A percentile compares a stretch with the other conserved stretches of the same genome.
phyloP scores from a whole-genome alignment of 495 filamentous ascomycete species.

The Barbatosphaeria neglecta region DNA sequence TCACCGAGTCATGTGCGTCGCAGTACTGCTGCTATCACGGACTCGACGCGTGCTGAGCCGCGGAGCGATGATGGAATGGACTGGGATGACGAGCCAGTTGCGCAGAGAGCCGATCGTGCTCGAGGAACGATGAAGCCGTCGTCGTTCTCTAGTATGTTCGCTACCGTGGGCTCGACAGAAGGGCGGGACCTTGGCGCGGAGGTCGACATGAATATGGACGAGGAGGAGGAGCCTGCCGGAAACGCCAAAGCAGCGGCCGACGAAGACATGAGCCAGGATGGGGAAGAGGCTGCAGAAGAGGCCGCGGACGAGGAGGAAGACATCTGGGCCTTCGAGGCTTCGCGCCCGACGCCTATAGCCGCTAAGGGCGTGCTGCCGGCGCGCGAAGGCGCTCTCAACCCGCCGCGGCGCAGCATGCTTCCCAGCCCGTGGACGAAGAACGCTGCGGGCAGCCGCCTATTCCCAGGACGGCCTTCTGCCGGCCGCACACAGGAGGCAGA shows the following conservation, averaged over 20 bases:
- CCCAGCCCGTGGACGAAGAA: constrained; percentile 34
- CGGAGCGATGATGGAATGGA: constrained; percentile 18
- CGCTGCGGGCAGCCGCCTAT: constrained; percentile 13
- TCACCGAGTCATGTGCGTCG: too few species aligned
- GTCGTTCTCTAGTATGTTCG: constrained; percentile 1
- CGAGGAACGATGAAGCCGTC: not conserved
- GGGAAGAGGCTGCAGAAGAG: constrained; percentile 2
- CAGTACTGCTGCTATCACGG: constrained; percentile 6
- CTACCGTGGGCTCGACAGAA: constrained; percentile 3
- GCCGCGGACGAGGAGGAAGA: constrained; percentile 29
- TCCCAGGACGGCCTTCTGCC: constrained; percentile 21
- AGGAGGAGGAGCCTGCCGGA: too few species aligned
- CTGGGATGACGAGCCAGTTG: constrained; percentile 11
- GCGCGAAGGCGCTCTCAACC: constrained; percentile 5
- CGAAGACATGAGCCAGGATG: not conserved
- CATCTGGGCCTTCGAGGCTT: constrained; percentile 34
- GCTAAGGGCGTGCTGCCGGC: constrained; percentile 9
- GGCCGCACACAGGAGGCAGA: constrained; percentile 1
- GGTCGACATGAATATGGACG: constrained; percentile 1
- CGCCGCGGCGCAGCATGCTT: constrained; percentile 26
- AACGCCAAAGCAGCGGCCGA: not conserved
- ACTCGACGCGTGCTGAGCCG: constrained; percentile 10
- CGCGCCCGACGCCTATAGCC: constrained; percentile 20
- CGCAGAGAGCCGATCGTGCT: not conserved
- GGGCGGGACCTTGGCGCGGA: constrained; percentile 4